Conservation (phyloP, 2,329 filamentous ascomycete species). For the Monosporascus sp. region DNA sequence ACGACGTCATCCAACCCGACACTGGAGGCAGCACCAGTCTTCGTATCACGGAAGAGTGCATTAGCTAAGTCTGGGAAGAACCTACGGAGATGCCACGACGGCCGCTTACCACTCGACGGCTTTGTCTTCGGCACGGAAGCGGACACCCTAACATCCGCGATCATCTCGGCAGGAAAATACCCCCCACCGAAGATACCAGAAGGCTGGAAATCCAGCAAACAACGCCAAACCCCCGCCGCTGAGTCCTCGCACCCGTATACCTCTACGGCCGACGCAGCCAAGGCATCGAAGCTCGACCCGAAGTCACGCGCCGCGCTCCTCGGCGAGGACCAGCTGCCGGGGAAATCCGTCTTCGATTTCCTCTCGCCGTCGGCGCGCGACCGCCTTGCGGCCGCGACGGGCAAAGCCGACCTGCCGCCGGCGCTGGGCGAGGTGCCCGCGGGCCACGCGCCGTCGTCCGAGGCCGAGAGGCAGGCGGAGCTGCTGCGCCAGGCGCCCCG, state of each 20-base stretch:
- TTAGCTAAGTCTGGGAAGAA: conserved; percentile 36
- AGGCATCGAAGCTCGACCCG: conserved; percentile 69
- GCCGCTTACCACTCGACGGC: conserved; percentile 71
- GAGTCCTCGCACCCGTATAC: conserved; percentile 38
- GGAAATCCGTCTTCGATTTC: conserved; percentile 95
- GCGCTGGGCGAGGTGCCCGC: conserved; percentile 70
- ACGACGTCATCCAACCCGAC: conserved; percentile 58
- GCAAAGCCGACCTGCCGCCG: conserved; percentile 70
- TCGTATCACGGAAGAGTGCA: conserved; percentile 63
- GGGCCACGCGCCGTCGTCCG: conserved; percentile 52
- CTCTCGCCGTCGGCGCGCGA: conserved; percentile 74
- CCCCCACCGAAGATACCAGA: conserved; percentile 63
- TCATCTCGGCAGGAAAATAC: conserved; percentile 43
- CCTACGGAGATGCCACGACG: conserved; percentile 74
- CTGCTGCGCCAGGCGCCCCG: conserved; percentile 56
- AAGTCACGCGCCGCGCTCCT: conserved; percentile 72
- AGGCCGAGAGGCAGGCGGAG: conserved; percentile 57
- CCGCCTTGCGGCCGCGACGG: conserved; percentile 69
- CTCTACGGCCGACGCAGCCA: conserved; percentile 74
- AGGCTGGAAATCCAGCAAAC: conserved; percentile 67
- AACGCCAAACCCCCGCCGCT: conserved; percentile 20
- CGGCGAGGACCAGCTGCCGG: conserved; percentile 75
- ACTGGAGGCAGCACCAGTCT: conserved; percentile 64
- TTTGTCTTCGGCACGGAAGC: conserved; percentile 64
- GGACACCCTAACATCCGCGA: conserved; percentile 41